These are phyloP conservation scores for Coccomyxa sp. DNA, from an alignment of 139 green algal genomes.

Conservation along the genomic window DNA sequence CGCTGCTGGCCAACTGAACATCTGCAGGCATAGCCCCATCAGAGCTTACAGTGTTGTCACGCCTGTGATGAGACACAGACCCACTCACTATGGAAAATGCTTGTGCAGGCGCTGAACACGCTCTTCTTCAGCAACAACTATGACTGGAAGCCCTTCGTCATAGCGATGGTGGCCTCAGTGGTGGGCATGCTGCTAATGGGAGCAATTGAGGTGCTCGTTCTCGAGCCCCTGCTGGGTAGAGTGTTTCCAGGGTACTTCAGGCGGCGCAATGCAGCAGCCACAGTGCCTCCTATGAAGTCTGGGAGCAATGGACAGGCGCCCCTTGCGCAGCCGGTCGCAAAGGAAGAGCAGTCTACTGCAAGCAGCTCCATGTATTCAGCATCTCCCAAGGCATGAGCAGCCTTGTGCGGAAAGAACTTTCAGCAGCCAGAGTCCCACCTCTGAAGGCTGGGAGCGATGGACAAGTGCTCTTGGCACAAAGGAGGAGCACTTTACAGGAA, in stretches of 20 bases:
- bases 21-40: background rate
- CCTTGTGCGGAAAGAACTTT: too few relatives aligned
- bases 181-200: slow-evolving; percentile 5
- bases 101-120: background rate
- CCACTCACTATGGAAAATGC: background rate
- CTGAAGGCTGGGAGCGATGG: too few relatives aligned
- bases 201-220: background rate
- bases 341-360: too few relatives aligned
- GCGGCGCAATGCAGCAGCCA: background rate
- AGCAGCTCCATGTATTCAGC: too few relatives aligned
- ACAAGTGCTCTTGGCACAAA: too few relatives aligned
- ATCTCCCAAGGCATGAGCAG: too few relatives aligned
- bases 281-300: background rate
- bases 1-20: background rate
- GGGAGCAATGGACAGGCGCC: too few relatives aligned
- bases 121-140: slow-evolving; percentile 26
- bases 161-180: slow-evolving; percentile 29
- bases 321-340: too few relatives aligned
- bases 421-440: too few relatives aligned
- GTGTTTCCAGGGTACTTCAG: background rate
- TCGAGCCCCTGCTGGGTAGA: background rate
- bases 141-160: slow-evolving; percentile 43
- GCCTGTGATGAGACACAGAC: background rate
- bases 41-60: too few relatives aligned
- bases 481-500: too few relatives aligned